phyloP scores from a whole-genome alignment of 495 filamentous ascomycete genomes.

The Hypoxylon crocopeplum region DNA sequence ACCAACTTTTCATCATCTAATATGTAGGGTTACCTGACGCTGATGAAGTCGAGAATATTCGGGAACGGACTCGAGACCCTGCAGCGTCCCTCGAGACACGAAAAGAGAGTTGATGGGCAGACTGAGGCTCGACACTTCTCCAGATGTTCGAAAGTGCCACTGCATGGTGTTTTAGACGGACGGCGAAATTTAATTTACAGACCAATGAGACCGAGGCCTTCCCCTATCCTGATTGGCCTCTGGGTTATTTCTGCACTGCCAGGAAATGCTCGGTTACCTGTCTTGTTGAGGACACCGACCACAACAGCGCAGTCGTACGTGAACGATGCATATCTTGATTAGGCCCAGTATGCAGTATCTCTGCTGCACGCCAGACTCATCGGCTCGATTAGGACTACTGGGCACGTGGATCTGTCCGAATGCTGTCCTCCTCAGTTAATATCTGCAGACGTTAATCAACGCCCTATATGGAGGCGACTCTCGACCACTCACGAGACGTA shows the following conservation, averaged over 20 bases:
- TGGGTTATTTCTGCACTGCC: slow-evolving; percentile 14
- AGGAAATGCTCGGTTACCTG: slow-evolving; percentile 27
- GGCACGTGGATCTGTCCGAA: slow-evolving; percentile 28
- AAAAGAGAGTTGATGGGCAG: slow-evolving; percentile 30
- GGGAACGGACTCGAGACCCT: slow-evolving; percentile 19
- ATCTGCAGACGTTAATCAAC: slow-evolving; percentile 24
- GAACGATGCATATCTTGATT: slow-evolving; percentile 21
- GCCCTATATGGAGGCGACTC: slow-evolving; percentile 8
- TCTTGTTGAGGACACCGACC: slow-evolving; percentile 22
- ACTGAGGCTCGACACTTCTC: slow-evolving; percentile 27
- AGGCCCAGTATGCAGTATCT: slow-evolving; percentile 18
- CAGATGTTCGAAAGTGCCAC: slow-evolving; percentile 13
- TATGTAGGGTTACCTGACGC: slow-evolving; percentile 20
- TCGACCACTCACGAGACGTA: slow-evolving; percentile 27
- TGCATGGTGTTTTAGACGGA: slow-evolving; percentile 28
- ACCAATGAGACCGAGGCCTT: slow-evolving; percentile 30
- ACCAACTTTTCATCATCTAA: slow-evolving; percentile 11
- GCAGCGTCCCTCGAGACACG: slow-evolving; percentile 7
- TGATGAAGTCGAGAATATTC: slow-evolving; percentile 32
- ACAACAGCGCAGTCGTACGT: slow-evolving; percentile 15
- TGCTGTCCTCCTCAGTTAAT: slow-evolving; percentile 32
- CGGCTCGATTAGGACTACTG: slow-evolving; percentile 27
- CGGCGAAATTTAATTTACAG: slow-evolving; percentile 38
- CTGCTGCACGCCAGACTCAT: slow-evolving; percentile 9
- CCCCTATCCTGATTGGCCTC: slow-evolving; percentile 24